A percentile compares a stretch with the other conserved stretches of the same genome.
Evolutionary conservation across 1,139 yeast genomes (phyloP).

Genomic region (Pneumocystis sp.): DNA sequence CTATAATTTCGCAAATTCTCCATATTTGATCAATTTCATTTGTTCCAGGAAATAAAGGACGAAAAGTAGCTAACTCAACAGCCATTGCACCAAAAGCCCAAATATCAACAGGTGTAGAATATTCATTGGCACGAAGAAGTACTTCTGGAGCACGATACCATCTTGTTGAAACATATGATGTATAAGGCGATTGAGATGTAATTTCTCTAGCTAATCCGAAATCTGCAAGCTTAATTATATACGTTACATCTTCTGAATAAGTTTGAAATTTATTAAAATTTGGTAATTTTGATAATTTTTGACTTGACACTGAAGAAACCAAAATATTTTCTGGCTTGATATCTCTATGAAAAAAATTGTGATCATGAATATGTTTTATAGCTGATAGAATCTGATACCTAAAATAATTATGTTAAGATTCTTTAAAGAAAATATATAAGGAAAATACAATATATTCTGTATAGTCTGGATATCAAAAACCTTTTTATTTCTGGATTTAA

Average conservation of each 20-base stretch:
- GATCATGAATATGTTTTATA: slow-evolving; percentile 58
- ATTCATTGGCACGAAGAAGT: slow-evolving; percentile 47
- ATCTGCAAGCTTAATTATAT: slow-evolving; percentile 68
- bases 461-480: slow-evolving; percentile 45
- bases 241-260: slow-evolving; percentile 21
- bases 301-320: slow-evolving; percentile 43
- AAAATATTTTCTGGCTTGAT: slow-evolving; percentile 84
- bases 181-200: slow-evolving; percentile 38
- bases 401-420: background rate
- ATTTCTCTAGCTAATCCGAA: slow-evolving; percentile 73
- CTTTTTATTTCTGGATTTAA: slow-evolving; percentile 32
- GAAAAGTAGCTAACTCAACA: slow-evolving; percentile 57
- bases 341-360: slow-evolving; percentile 76
- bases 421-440: background rate
- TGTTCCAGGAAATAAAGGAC: slow-evolving; percentile 73
- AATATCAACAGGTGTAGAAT: slow-evolving; percentile 68
- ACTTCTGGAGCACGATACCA: slow-evolving; percentile 97
- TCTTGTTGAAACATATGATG: slow-evolving; percentile 75
- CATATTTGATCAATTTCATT: slow-evolving; percentile 65
- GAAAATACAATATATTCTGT: slow-evolving; percentile 38
- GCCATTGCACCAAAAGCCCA: slow-evolving; percentile 94
- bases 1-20: slow-evolving; percentile 50
- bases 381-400: slow-evolving; percentile 28
- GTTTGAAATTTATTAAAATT: slow-evolving; percentile 32
- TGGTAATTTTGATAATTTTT: slow-evolving; percentile 59